These are phyloP conservation scores for Lolium multiflorum DNA, from an alignment of 176 grass and related monocot genomes.

Conservation along the genomic window DNA sequence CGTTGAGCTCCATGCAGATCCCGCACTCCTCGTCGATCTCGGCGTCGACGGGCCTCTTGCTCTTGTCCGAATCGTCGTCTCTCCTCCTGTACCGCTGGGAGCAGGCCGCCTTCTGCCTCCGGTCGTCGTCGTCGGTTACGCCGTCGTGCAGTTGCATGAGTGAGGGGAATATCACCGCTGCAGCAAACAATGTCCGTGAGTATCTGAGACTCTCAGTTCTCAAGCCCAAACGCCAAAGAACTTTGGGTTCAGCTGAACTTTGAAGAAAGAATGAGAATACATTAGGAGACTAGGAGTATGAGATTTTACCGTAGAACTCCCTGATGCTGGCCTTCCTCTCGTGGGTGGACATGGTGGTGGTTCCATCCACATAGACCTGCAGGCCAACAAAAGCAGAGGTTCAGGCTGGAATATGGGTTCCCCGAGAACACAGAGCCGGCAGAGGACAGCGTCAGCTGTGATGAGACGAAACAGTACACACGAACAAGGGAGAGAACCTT, in stretches of 20 bases:
- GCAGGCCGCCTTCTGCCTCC: constrained; percentile 68
- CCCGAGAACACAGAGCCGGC: too few species aligned
- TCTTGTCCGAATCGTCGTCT: constrained; percentile 49
- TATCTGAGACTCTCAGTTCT: neutral
- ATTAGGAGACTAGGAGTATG: neutral
- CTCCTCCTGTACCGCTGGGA: constrained; percentile 63
- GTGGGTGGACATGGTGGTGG: constrained; percentile 93
- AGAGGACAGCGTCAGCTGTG: too few species aligned
- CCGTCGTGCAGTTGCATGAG: constrained; percentile 83
- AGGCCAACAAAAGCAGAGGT: neutral
- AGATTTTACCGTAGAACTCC: constrained; percentile 83
- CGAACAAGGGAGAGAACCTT: constrained; percentile 39
- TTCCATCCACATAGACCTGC: constrained; percentile 94
- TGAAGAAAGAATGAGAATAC: too few species aligned
- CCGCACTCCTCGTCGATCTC: constrained; percentile 93
- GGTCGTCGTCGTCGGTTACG: constrained; percentile 80
- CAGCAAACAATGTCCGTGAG: neutral
- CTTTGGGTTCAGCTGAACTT: neutral
- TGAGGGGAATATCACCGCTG: constrained; percentile 94
- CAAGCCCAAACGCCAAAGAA: neutral
- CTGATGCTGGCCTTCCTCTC: constrained; percentile 94
- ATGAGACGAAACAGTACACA: too few species aligned
- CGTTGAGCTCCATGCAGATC: constrained; percentile 93
- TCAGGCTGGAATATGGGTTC: neutral
- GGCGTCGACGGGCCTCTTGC: constrained; percentile 55